phyloP scores from a whole-genome alignment of 306 rosid genomes.

The Urtica urens region DNA sequence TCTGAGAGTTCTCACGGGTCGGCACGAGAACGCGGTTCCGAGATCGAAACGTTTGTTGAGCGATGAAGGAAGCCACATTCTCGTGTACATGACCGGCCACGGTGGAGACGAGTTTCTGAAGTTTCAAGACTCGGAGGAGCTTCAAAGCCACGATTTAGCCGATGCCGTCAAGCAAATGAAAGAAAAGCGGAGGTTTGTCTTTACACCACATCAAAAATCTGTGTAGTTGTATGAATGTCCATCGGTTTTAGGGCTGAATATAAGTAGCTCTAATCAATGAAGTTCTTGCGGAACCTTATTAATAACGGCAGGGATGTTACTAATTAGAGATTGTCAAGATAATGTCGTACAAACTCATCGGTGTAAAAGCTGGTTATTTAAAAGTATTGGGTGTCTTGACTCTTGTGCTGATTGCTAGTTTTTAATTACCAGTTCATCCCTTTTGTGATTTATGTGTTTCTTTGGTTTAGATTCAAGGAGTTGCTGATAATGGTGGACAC shows the following conservation, averaged over 20 bases:
- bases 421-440: slow-evolving; percentile 17
- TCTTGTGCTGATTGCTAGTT: slow-evolving; percentile 1
- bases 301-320: no score
- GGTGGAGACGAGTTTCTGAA: slow-evolving; percentile 97
- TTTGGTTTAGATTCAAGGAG: slow-evolving; percentile 80
- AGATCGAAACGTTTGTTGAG: slow-evolving; percentile 91
- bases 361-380: no score
- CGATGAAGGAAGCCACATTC: slow-evolving; percentile 98
- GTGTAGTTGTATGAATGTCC: neutral
- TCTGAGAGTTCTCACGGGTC: slow-evolving; percentile 78
- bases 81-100: slow-evolving; percentile 93
- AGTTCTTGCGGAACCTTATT: no score
- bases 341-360: no score
- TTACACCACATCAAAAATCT: neutral
- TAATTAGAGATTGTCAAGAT: no score
- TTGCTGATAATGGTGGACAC: slow-evolving; percentile 97
- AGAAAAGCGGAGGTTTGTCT: slow-evolving; percentile 81
- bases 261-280: no score
- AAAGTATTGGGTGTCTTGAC: no score
- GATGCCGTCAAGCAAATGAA: slow-evolving; percentile 97
- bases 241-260: no score
- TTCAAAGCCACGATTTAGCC: slow-evolving; percentile 97
- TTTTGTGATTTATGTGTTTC: slow-evolving; percentile 3
- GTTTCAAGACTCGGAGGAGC: slow-evolving; percentile 96
- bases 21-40: slow-evolving; percentile 83